Evolutionary conservation across 495 filamentous ascomycete species (phyloP).

Genomic region (Hypoxylon crocopeplum): DNA sequence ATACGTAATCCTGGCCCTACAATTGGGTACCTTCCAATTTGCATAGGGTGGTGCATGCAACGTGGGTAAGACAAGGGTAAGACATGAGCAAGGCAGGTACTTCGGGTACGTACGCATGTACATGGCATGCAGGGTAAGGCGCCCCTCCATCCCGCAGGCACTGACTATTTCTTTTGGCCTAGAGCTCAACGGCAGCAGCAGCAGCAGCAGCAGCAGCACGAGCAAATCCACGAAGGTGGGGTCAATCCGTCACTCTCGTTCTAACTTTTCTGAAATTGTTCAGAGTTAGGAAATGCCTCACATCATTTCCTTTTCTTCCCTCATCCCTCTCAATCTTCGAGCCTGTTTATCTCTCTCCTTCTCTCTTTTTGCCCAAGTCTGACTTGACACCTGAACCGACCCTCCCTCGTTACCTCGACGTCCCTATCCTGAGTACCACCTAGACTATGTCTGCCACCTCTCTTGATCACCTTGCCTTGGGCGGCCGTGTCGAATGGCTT

Average conservation of each 20-base stretch:
- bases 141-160: conserved; percentile 9
- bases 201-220: conserved; percentile 5
- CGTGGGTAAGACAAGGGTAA: too few species aligned
- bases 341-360: background rate
- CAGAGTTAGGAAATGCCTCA: conserved; percentile 33
- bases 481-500: conserved; percentile 92
- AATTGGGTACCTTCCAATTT: conserved; percentile 3
- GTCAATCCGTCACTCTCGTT: conserved; percentile 32
- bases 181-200: too few species aligned
- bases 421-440: conserved; percentile 1
- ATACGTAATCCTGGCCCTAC: background rate
- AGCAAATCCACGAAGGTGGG: conserved; percentile 24
- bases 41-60: background rate
- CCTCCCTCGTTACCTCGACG: conserved; percentile 1
- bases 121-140: background rate
- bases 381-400: background rate
- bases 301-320: conserved; percentile 1
- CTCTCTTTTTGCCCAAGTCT: background rate
- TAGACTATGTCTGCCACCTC: conserved; percentile 41
- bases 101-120: background rate
- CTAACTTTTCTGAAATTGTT: conserved; percentile 34
- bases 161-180: too few species aligned
- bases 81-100: background rate
- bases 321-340: conserved; percentile 1
- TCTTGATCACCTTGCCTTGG: conserved; percentile 78